Percentiles rank a stretch among this genome's conserved stretches.
phyloP scores from a whole-genome alignment of 108 stramenopile species.

The Fragilaria crotonensis region DNA sequence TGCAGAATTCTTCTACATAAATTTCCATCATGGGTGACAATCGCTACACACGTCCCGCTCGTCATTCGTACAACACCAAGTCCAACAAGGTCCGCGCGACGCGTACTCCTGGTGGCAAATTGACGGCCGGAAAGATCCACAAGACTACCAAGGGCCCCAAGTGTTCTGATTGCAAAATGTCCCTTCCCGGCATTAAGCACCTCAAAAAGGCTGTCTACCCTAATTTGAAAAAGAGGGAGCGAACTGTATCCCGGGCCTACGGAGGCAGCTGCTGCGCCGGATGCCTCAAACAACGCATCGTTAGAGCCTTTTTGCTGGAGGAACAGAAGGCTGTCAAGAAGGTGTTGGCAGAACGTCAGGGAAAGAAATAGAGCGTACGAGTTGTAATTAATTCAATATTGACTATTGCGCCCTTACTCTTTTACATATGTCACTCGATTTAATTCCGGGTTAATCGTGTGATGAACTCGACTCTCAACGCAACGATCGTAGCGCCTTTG shows the following conservation, averaged over 20 bases:
- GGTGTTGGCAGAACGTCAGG: conserved; percentile 84
- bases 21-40: conserved; percentile 68
- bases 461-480: too few relatives aligned
- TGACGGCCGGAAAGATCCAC: conserved; percentile 79
- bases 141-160: conserved; percentile 89
- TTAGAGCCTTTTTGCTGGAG: conserved; percentile 98
- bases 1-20: neutral
- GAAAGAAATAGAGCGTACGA: too few relatives aligned
- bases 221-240: conserved; percentile 90
- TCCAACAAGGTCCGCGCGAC: conserved; percentile 71
- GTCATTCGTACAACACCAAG: conserved; percentile 93
- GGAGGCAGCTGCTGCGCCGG: conserved; percentile 86
- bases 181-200: conserved; percentile 90
- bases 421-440: too few relatives aligned
- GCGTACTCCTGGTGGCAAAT: conserved; percentile 90
- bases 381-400: too few relatives aligned
- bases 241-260: conserved; percentile 96
- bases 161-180: conserved; percentile 88
- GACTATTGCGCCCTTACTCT: too few relatives aligned
- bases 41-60: conserved; percentile 83
- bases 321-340: conserved; percentile 99
- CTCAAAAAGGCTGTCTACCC: conserved; percentile 47
- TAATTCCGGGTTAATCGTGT: too few relatives aligned
- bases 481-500: conserved; percentile 7
- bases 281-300: conserved; percentile 91